Evolutionary conservation across 352 stramenopile genomes (phyloP).

Genomic region (Phytophthora pini): DNA sequence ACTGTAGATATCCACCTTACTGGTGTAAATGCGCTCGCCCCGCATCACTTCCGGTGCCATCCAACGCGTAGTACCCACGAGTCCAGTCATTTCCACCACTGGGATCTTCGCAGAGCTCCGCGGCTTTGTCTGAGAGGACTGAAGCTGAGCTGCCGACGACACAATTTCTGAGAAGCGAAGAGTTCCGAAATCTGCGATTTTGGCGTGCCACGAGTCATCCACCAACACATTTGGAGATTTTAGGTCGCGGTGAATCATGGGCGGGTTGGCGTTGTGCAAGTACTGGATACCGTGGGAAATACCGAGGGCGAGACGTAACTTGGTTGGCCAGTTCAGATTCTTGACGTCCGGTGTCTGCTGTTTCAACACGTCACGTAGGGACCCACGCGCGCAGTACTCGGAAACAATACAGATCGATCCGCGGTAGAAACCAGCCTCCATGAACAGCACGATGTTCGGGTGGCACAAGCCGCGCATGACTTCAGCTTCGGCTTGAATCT

Average conservation of each 20-base stretch:
- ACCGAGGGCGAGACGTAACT: conserved; percentile 76
- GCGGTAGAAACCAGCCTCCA: conserved; percentile 88
- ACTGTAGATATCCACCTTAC: conserved; percentile 92
- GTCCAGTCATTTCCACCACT: conserved; percentile 81
- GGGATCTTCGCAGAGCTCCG: conserved; percentile 34
- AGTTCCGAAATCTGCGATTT: conserved; percentile 92
- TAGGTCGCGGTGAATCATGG: conserved; percentile 92
- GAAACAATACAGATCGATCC: conserved; percentile 95
- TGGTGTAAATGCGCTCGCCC: conserved; percentile 86
- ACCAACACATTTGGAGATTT: conserved; percentile 93
- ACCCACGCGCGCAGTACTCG: conserved; percentile 95
- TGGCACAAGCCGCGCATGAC: conserved; percentile 86
- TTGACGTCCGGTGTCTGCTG: conserved; percentile 58
- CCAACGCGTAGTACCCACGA: conserved; percentile 89
- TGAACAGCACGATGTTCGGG: conserved; percentile 90
- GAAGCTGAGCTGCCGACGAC: conserved; percentile 63
- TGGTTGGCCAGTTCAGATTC: conserved; percentile 82
- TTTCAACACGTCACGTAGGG: conserved; percentile 94
- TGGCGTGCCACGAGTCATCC: conserved; percentile 89
- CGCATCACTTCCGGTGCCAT: conserved; percentile 92
- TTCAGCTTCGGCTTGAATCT: conserved; percentile 84
- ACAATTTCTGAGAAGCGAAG: conserved; percentile 89
- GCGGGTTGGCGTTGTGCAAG: conserved; percentile 88
- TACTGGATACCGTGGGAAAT: conserved; percentile 91
- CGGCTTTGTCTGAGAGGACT: conserved; percentile 34